Evolutionary conservation across 768 basidiomycete species (phyloP), one percentile per base, ranked within the genome.

Genomic region (Rhizopogon vesiculosus): DNA sequence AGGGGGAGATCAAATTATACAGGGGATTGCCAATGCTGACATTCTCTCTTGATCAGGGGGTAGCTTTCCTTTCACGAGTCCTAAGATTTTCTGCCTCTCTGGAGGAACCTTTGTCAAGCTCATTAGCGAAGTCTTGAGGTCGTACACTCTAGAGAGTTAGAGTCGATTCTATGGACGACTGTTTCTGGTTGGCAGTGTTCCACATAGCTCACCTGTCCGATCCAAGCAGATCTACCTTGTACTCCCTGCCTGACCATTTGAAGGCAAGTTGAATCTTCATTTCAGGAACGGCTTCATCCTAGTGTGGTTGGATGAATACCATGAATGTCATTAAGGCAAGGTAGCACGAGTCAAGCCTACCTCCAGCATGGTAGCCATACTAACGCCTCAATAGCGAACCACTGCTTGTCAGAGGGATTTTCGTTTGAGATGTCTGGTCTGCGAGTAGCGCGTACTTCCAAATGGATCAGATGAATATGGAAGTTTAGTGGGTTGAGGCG

Each of bases 21-120:
- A 43, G 3, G 35, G 28, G 38, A 22, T 43, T 16, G 19, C 25
- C 54, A 38, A 49, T 48, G 64, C 74, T 50, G 63, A 72, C 85
- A 92, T 84, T 54, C 80, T 78, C 54, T 73, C 83, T 57, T 89
- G 82, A 62, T 95, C 91, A 2, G 81, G 76, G 7, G 91, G 90
- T 7, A 92, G 70, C 67, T 89, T 93, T 28, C 89, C 89, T 64
- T 90, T 92, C 31, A 88, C 85, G 25, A 96, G 71, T 1, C 92
- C 92, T 31, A 94, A 76, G 54, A 95, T 85, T 74, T 96, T 95
- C 74, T 94, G 91, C 7, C 91, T 77, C 63, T 89, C 90, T 28
- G 84, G 81, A 10, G 92, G 91, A 3, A 96, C 92, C 53, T 76
- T 80, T 4, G 92, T 96, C 51, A 92, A 65, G 35, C 72, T 76